Conservation (phyloP, 805 yeast genomes). For the Ogataea trehaloabstinens region DNA sequence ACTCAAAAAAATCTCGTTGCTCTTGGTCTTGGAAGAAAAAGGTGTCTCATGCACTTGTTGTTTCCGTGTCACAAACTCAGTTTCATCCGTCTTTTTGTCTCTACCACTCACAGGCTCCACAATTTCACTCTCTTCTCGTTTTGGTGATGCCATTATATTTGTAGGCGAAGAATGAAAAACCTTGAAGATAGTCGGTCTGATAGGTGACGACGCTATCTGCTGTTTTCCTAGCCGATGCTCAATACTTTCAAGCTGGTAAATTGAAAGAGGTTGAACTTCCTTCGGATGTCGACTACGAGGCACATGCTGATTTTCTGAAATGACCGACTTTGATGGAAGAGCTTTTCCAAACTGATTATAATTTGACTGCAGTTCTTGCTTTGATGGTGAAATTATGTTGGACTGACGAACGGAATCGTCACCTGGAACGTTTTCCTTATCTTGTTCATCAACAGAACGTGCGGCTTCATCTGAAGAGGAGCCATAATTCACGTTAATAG, state of each 20-base stretch:
- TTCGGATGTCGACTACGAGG: no score
- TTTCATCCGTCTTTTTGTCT: no score
- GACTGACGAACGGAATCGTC: neutral
- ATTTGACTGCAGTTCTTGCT: no score
- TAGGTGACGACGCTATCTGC: neutral
- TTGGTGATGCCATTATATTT: no score
- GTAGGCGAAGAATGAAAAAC: no score
- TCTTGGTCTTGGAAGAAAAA: neutral
- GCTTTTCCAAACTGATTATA: neutral
- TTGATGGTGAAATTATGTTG: no score
- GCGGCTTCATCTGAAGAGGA: slow-evolving; percentile 6
- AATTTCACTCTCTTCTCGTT: no score
- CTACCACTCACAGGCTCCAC: no score
- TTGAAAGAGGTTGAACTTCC: neutral
- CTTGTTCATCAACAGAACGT: slow-evolving; percentile 1
- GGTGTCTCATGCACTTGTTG: neutral
- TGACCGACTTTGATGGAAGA: neutral
- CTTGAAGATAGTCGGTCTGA: no score
- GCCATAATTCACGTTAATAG: no score
- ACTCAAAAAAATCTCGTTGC: slow-evolving; percentile 3
- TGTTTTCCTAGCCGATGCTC: neutral
- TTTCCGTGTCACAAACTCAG: neutral
- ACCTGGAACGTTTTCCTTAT: neutral
- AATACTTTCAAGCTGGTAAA: neutral
- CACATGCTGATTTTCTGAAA: no score